Conservation (phyloP, 2,329 filamentous ascomycete species). For the Aspergillus awamori region DNA sequence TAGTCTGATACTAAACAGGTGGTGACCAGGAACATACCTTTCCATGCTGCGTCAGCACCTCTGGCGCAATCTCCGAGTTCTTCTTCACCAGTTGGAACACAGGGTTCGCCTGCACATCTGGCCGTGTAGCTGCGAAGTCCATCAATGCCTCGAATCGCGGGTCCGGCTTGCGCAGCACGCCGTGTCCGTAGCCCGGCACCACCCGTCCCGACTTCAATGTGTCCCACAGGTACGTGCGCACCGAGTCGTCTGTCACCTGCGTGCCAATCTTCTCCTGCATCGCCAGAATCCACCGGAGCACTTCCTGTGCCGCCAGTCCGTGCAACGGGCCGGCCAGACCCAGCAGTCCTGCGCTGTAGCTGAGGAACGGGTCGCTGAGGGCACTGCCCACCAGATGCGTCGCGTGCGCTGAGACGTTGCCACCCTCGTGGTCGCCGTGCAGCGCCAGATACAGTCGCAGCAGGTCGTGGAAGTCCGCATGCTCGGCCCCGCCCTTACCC, state of each 20-base stretch:
- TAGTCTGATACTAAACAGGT: not conserved
- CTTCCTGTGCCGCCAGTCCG: constrained; percentile 93
- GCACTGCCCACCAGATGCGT: constrained; percentile 95
- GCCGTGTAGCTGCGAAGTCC: constrained; percentile 85
- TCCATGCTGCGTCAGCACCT: constrained; percentile 89
- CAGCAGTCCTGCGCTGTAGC: constrained; percentile 92
- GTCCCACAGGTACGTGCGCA: constrained; percentile 87
- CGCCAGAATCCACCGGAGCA: constrained; percentile 92
- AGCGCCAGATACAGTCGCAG: constrained; percentile 92
- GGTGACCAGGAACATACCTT: constrained; percentile 57
- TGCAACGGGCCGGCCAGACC: constrained; percentile 93
- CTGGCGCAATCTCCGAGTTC: constrained; percentile 88
- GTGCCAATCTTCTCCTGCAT: constrained; percentile 88
- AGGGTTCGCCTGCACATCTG: constrained; percentile 82
- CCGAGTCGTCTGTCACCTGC: constrained; percentile 76
- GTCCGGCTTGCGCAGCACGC: constrained; percentile 93
- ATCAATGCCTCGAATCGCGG: constrained; percentile 95
- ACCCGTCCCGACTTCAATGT: constrained; percentile 93
- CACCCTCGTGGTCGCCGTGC: constrained; percentile 97
- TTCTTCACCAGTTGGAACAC: constrained; percentile 93
- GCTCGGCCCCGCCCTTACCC: constrained; percentile 82
- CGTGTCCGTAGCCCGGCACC: constrained; percentile 92
- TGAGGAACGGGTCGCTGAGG: constrained; percentile 91
- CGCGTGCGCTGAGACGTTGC: constrained; percentile 93
- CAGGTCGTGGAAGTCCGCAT: constrained; percentile 78